Evolutionary conservation across 352 stramenopile species (phyloP), one percentile per base, ranked within the genome.

Genomic region (Globisporangium irregulare): DNA sequence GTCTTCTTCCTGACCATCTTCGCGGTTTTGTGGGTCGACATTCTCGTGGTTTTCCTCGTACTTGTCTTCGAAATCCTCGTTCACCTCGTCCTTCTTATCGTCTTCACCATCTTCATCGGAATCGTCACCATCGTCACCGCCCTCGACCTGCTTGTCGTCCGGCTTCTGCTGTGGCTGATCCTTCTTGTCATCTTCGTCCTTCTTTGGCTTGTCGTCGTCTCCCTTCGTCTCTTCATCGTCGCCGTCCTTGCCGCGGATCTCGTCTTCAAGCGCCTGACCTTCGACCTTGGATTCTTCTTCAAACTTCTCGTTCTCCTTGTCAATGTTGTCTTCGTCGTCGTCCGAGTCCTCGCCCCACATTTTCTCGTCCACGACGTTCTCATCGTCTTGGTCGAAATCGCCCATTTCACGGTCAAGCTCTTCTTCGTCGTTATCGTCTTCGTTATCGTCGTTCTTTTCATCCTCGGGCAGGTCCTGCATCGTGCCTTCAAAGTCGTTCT

Each of bases 361-460:
- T 80, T 99, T 99, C 80, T 99, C 98, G 73, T 99, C 98, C 32
- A 99, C 97, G 20, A 99, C 97, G 68, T 99, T 97, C 67, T 99
- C 97, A 54, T 98, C 93, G 25, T 98, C 90, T 50, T 96, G 86
- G 54, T 98, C 94, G 61, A 98, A 92, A 27, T 99, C 97, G 25
- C 97, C 98, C 97, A 99, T 99, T 82, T 99, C 98, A 36, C 97
- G 89, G 72, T 99, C 98, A 2, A 99, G 82, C 67, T 99, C 98
- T 78, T 98, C 90, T 6, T 94, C 86, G 18, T 95, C 87, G n/a
- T 97, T 78, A 12, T 97, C 82, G 6, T 93, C 70, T 3, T 95
- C 75, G 20, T 97, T 79, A 0, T 97, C 85, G 1, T 97, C 89
- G 2, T 98, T 75, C 55, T 97, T 89, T 54, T 98, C 87, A 24